These are phyloP conservation scores for Ligustrum vulgare DNA, from an alignment of 257 asterid genomes.

Conservation along the genomic window DNA sequence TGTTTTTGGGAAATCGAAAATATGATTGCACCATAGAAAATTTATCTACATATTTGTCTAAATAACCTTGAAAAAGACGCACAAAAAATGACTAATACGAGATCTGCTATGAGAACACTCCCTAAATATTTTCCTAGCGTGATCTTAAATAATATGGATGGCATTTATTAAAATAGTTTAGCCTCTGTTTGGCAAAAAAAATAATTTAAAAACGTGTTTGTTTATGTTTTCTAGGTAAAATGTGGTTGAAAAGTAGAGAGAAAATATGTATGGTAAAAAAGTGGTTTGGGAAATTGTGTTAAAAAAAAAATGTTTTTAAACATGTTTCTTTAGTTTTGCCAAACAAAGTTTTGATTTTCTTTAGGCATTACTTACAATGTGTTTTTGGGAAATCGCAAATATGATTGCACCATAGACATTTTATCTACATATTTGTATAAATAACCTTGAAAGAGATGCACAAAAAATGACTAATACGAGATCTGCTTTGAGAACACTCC, in stretches of 20 bases:
- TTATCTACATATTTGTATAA: not conserved
- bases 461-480: not conserved
- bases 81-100: not conserved
- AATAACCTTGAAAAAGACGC: not conserved
- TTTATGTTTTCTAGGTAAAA: too few species aligned
- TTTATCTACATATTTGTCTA: not conserved
- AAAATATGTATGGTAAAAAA: too few species aligned
- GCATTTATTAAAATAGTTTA: not conserved
- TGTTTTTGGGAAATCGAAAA: not conserved
- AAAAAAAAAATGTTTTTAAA: too few species aligned
- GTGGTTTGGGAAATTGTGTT: too few species aligned
- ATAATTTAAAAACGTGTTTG: too few species aligned
- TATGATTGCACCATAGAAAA: not conserved
- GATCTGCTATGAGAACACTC: not conserved
- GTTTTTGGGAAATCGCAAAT: not conserved
- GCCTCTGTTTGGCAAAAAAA: too few species aligned
- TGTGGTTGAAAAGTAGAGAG: too few species aligned
- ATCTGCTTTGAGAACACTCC: not conserved
- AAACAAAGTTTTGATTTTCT: not conserved
- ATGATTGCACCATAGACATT: not conserved
- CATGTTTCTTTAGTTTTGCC: too few species aligned
- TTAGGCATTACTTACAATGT: not conserved
- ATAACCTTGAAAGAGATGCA: not conserved
- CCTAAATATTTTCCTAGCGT: not conserved
- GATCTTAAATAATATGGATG: conserved; percentile 2